Evolutionary conservation across 164 flowering plant species (phyloP).

Genomic region (Macadamia integrifolia): DNA sequence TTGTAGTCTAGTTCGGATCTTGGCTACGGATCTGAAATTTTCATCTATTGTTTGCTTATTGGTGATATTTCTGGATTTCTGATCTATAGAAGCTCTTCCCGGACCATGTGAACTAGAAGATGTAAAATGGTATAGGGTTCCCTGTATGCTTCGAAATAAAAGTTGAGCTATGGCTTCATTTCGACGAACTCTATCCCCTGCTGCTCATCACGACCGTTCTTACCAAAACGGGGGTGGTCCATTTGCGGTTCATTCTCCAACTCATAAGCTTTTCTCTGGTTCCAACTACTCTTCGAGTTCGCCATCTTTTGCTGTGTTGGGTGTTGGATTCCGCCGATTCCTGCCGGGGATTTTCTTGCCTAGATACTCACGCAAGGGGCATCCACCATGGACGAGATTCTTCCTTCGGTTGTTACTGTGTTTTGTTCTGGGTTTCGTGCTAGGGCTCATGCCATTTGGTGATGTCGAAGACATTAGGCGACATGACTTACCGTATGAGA

Average conservation of each 20-base stretch:
- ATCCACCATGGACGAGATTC: constrained; percentile 29
- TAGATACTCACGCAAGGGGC: constrained; percentile 29
- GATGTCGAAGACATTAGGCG: constrained; percentile 20
- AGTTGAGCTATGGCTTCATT: constrained; percentile 58
- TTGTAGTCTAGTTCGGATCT: too few relatives aligned
- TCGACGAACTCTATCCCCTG: constrained; percentile 65
- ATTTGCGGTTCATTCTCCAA: constrained; percentile 30
- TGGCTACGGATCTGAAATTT: too few relatives aligned
- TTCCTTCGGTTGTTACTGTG: constrained; percentile 33
- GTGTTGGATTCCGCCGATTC: constrained; percentile 19
- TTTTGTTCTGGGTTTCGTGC: constrained; percentile 57
- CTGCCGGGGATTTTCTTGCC: constrained; percentile 17
- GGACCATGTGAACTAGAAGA: not conserved
- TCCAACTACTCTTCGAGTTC: constrained; percentile 19
- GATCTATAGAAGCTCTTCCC: not conserved
- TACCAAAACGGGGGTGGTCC: constrained; percentile 33
- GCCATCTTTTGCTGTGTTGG: constrained; percentile 7
- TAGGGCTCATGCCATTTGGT: constrained; percentile 59
- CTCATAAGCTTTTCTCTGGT: constrained; percentile 32
- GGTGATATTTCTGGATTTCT: not conserved
- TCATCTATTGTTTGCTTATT: too few relatives aligned
- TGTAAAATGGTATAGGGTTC: not conserved
- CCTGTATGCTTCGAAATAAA: not conserved
- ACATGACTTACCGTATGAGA: constrained; percentile 34
- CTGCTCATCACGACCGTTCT: constrained; percentile 49